Evolutionary conservation across 139 green algal species (phyloP), one percentile per base, ranked within the genome.

Genomic region (Dunaliella sp.): DNA sequence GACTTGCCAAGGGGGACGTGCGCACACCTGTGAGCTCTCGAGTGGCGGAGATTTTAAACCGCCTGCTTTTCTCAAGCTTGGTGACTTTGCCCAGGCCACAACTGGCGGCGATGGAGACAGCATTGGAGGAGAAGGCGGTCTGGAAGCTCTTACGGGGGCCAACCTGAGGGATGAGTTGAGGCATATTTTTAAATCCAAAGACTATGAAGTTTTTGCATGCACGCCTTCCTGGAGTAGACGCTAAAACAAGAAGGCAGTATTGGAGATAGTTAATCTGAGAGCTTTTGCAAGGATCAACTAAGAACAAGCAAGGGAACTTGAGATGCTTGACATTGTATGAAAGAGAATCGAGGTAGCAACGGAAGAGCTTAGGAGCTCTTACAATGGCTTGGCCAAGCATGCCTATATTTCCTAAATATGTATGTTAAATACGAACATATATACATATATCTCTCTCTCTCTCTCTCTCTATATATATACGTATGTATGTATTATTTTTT

Each of bases 111-210:
- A 99, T 98, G 86, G 94, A 98, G n/a, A 98, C 93, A 16, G 96
- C 97, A 89, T 99, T 99, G 85, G 97, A 94, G 77, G 94, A 98
- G 93, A 95, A 99, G 34, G 97, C 97, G 21, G 97, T 98, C 34
- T 90, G 93, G 92, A 99, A 99, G 91, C 88, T 96, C 91, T 97
- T 94, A 86, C 97, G 93, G 1, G 97, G 97, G 1, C 97, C 97
- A 31, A 99, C 96, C 91, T 99, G 30, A n/a, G n/a, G n/a, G n/a
- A n/a, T n/a, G n/a, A n/a, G n/a, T n/a, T n/a, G n/a, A n/a, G n/a
- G n/a, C n/a, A n/a, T n/a, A n/a, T n/a, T n/a, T n/a, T n/a, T n/a
- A n/a, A n/a, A n/a, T n/a, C n/a, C n/a, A n/a, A 26, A 79, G 28
- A 22, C 32, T 30, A n/a, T 12, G 22, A n/a, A 24, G 22, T 21